Conservation (phyloP, 148 eudicot species). For the Arbutus unedo region DNA sequence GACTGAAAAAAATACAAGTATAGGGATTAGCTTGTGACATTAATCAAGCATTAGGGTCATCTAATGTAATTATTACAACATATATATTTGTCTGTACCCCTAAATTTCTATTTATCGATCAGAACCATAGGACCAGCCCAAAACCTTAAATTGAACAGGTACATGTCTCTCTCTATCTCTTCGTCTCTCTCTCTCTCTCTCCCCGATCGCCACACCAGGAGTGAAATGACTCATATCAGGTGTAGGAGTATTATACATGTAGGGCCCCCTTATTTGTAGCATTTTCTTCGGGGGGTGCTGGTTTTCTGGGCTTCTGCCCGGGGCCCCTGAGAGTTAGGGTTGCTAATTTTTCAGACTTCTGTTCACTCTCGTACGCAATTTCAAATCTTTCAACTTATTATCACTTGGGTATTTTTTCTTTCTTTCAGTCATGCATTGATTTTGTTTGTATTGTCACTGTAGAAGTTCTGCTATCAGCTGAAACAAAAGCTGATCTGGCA, state of each 20-base stretch:
- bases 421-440: background rate
- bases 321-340: background rate
- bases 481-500: background rate
- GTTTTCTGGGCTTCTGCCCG: background rate
- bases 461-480: background rate
- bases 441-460: background rate
- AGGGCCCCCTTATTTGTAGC: background rate
- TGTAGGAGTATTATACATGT: background rate
- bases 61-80: background rate
- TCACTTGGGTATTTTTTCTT: background rate
- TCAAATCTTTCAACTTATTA: background rate
- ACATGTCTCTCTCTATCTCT: background rate
- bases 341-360: background rate
- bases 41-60: background rate
- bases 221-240: background rate
- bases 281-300: background rate
- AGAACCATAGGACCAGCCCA: constrained; percentile 3
- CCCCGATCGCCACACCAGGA: background rate
- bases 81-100: background rate
- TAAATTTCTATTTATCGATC: background rate
- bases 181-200: background rate
- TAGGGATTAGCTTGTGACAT: background rate
- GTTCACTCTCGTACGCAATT: background rate
- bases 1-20: background rate
- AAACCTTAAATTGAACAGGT: background rate